Percentiles rank a stretch among this genome's conserved stretches.
These are phyloP conservation scores for Leccinum ochraceum DNA, from an alignment of 768 basidiomycete genomes.

Conservation along the genomic window DNA sequence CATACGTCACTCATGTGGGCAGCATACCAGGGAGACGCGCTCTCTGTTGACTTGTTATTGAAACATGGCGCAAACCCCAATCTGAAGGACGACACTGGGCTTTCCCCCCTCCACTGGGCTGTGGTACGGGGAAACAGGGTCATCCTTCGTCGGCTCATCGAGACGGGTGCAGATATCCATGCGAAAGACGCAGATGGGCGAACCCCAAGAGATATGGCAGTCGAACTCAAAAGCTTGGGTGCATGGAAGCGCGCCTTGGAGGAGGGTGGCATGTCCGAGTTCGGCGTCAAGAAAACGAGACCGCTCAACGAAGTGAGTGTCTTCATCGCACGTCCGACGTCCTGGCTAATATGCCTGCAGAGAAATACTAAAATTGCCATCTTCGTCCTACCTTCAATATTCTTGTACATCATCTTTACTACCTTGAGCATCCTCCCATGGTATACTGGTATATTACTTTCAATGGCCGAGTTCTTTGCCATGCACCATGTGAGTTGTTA, in stretches of 20 bases:
- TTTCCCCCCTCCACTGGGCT: constrained; percentile 95
- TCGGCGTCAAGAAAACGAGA: constrained; percentile 63
- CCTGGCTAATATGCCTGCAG: constrained; percentile 36
- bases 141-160: constrained; percentile 81
- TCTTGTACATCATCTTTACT: constrained; percentile 81
- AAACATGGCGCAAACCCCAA: constrained; percentile 83
- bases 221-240: constrained; percentile 86
- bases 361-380: constrained; percentile 82
- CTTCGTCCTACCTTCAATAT: constrained; percentile 74
- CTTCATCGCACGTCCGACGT: background rate
- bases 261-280: constrained; percentile 82
- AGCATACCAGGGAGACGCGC: constrained; percentile 96
- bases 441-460: constrained; percentile 85
- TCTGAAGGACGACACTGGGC: constrained; percentile 74
- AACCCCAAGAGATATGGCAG: constrained; percentile 92
- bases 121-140: constrained; percentile 92
- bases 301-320: constrained; percentile 71
- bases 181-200: constrained; percentile 83
- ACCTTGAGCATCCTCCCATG: constrained; percentile 84
- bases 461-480: constrained; percentile 83
- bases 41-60: constrained; percentile 89
- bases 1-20: constrained; percentile 99
- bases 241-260: constrained; percentile 89
- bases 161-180: constrained; percentile 80
- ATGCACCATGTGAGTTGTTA: constrained; percentile 86